Evolutionary conservation across 2,329 filamentous ascomycete genomes (phyloP), one percentile per base, ranked within the genome.

Genomic region (Taxawa tesnikishii): DNA sequence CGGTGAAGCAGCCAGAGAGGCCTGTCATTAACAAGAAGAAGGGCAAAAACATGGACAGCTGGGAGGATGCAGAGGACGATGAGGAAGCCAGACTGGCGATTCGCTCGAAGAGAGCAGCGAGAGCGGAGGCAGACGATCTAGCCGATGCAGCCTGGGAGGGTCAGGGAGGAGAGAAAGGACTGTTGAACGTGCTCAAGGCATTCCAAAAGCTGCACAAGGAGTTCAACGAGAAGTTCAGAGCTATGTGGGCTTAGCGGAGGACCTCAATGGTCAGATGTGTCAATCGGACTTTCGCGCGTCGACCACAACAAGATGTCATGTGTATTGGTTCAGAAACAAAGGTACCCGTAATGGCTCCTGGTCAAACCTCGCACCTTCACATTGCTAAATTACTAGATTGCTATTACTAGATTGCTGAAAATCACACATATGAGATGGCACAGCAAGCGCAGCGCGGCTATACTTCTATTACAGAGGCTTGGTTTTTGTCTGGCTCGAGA

Each of bases 161-260:
- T 11, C 56, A 62, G 17, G 62, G 64, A 29, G 64, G 59, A 23
- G 57, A 52, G 32, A 36, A 53, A 28, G 62, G 59, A 21, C 46
- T 79, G 47, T 44, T 63, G 40, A 65, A 68, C 40, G 73, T 81
- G 15, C 55, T 76, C 10, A 63, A 60, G 43, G 71, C 73, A 1
- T 79, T 80, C 45, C 60, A 58, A 38, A 53, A 63, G 43, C 47
- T 81, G 40, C 67, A 68, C 45, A 56, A 59, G 16, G 69, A 73
- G 35, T 81, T 79, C 49, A 68, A 77, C 40, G 60, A 62, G 27
- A 81, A 77, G 57, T 80, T 81, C 53, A 62, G 49, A 46, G 67
- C 66, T 44, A 66, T 69, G 45, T 75, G 71, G 69, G 68, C 73
- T 49, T 77, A 53, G 37, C 15, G 6, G 29, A n/a, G n/a, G n/a